Base-by-base conservation (phyloP, 2,329 filamentous ascomycete genomes). In the Alternaria arborescens region DNA sequence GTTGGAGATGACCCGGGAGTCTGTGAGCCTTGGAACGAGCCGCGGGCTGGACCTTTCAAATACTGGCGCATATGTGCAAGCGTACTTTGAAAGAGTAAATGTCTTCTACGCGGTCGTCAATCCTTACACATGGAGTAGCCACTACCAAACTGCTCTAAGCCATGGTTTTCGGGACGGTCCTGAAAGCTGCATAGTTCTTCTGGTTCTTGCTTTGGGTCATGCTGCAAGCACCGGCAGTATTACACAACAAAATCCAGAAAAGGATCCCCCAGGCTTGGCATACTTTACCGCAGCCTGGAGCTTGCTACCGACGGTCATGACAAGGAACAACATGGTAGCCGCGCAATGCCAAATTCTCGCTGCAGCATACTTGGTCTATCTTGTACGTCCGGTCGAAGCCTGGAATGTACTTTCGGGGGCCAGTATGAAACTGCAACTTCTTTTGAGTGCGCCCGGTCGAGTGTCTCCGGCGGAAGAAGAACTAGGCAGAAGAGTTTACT, bases 91-190 rank as follows among this genome's bases (percentile, higher is more conserved):
- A 59, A 85, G 89, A 42, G 92, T 93, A 61, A 94, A 94, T 66
- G 85, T 93, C 3, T 94, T 92, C 90, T 94, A 94, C 71, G 91
- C 92, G 10, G 93, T 91, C 69, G 91, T 95, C 34, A 94, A 93
- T 73, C 91, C 91, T 1, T 91, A 91, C 76, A 91, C 88, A 1
- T 95, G 92, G 91, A 84, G 86, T 42, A 88, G 85, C 61, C 89
- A 93, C 74, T 94, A 94, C 74, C 87, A 89, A 28, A 90, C 86
- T 5, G 92, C 92, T 0, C 83, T 93, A 7, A 90, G 90, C 3
- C 90, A 90, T 66, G 89, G 90, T 1, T 94, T 94, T 68, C 86
- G 89, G 38, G 89, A 93, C 68, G 91, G 92, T 0, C 88, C 91
- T 0, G 91, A 94, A 72, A 94, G 91, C 73, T 95, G 92, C 70